Evolutionary conservation across 176 grass and related monocot genomes (phyloP), one percentile per base, ranked within the genome.

Genomic region (Puya raimondii): DNA sequence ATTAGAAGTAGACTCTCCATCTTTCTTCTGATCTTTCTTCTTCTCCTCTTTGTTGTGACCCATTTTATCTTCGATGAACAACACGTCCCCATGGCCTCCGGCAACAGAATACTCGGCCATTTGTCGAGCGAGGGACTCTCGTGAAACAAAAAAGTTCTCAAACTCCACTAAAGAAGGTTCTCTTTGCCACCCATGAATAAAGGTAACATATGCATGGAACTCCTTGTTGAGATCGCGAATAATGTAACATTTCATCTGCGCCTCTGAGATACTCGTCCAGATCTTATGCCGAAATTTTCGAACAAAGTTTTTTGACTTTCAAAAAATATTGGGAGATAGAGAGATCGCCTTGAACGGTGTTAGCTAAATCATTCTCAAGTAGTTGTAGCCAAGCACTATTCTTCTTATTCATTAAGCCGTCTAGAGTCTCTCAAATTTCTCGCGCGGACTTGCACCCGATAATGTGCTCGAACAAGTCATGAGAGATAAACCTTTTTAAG

Each of bases 311-410:
- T 16, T 70, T 70, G 4, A 70, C 10, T 6, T 70, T 70, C 42
- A 70, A 70, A 20, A 70, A 70, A 51, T 70, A 70, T 70, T 70
- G 68, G 49, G 13, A 52, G 8, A 70, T 70, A 51, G 33, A 70
- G 33, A 70, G 33, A 18, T 70, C 12, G 12, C 33, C 9, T 70
- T 70, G 27, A 10, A 1, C 17, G 0, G n/a, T 10, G 17, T 51
- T 70, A 13, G 33, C 9, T 51, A 70, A 70, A 3, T 70, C 25
- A 68, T 68, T 68, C 65, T 68, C 65, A 0, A 68, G 14, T 15
- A 68, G 26, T 48, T 70, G 11, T 13, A 70, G 10, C 50, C 14
- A 12, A 50, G 68, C 68, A 15, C 13, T n/a, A 3, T 52, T 70
- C 26, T 70, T 70, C 2, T 70, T 23, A 8, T 70, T 70, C 9